These are phyloP conservation scores for Berberis thunbergii DNA, from an alignment of 164 flowering plant species.

Conservation along the genomic window DNA sequence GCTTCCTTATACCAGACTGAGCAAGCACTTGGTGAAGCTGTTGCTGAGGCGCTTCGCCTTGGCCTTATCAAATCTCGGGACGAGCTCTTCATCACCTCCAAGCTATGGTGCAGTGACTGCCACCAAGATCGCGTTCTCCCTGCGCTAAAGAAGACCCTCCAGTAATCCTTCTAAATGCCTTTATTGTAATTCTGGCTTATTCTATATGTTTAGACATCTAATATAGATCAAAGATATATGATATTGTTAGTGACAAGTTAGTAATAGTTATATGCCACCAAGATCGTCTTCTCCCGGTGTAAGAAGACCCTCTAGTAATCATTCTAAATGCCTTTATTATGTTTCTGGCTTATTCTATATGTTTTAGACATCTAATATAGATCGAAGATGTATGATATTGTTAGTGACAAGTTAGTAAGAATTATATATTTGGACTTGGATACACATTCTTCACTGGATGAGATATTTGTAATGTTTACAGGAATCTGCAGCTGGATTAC, in stretches of 20 bases:
- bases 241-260: no score
- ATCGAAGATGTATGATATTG: not conserved
- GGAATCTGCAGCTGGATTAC: conserved; percentile 2
- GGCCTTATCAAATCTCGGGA: not conserved
- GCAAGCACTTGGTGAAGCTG: not conserved
- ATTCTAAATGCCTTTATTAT: not conserved
- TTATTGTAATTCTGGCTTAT: no score
- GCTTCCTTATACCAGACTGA: not conserved
- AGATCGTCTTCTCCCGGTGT: no score
- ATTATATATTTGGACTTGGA: no score
- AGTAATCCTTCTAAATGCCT: not conserved
- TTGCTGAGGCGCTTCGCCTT: not conserved
- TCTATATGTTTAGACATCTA: no score
- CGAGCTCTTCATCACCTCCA: no score
- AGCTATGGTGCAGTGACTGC: not conserved
- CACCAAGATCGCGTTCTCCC: not conserved
- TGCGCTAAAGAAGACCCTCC: not conserved
- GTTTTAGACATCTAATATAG: not conserved
- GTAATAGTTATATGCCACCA: no score
- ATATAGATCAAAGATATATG: no score
- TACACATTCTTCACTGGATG: no score
- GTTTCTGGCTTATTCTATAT: not conserved
- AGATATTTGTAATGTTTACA: not conserved
- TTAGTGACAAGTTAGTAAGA: no score
- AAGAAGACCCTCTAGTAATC: conserved; percentile 17